Evolutionary conservation across 164 flowering plant species (phyloP), one percentile per base, ranked within the genome.

Genomic region (Stephania cephalantha): DNA sequence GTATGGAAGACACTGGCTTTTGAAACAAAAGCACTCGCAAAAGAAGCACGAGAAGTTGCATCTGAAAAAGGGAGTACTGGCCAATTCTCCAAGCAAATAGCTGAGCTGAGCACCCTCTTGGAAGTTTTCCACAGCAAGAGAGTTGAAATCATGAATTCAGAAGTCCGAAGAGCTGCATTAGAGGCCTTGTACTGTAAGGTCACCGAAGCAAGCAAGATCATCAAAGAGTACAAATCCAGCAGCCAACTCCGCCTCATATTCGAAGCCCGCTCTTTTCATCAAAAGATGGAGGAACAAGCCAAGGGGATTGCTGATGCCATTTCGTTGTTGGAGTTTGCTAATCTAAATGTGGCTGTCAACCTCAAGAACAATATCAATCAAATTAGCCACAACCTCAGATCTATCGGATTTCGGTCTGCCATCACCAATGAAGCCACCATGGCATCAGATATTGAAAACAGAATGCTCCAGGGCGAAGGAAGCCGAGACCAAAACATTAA

Each of bases 281-380:
- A 68, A 22, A 73, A 75, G 74, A 77, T 78, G 78, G 20, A 75
- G 68, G 63, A 72, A 18, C 58, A 63, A 2, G 48, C 76, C 45
- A 72, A 72, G 15, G 82, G 75, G 67, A 78, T 81, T 46, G 75
- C 83, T 0, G 74, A 72, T 11, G 70, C 80, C 46, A 48, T 81
- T 20, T 69, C 76, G 17, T 61, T 44, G 17, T 30, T 77, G 30
- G 61, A 68, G 4, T 69, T 72, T 13, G 53, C 80, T 7, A 81
- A 69, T 78, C 61, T 74, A 2, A 68, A 75, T 45, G 42, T n/a
- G 10, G 52, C 76, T 70, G 50, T 63, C 17, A 6, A 50, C 46
- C 25, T 81, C 35, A 73, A 74, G 67, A 68, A 73, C 25, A 61
- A 75, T 50, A 42, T 25, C 13, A 71, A 75, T 5, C 52, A 69